Evolutionary conservation across 139 green algal species (phyloP), one percentile per base, ranked within the genome.

Genomic region (Chlorella sp.): DNA sequence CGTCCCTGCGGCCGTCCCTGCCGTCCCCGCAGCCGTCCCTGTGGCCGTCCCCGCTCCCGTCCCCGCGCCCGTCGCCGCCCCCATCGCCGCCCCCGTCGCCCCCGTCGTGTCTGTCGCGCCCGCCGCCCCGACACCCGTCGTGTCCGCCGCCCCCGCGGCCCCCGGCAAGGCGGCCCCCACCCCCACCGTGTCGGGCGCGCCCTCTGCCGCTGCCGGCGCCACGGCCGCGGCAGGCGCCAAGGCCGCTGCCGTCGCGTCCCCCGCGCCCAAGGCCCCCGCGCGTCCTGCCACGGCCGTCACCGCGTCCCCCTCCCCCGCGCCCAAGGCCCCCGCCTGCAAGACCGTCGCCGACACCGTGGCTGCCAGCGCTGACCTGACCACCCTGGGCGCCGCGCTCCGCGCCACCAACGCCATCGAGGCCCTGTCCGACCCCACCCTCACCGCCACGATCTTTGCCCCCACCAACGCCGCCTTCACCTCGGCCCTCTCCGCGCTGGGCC

Each of bases 391-490:
- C 0, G 71, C 69, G 8, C 36, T 66, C 8, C 19, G 38, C 33
- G 75, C 77, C 36, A 69, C 43, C 40, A 60, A 60, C 61, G n/a
- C 68, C 14, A 50, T 36, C 33, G 73, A 85, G 1, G 64, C 74
- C 43, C 71, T 86, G 55, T 43, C 41, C 46, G 36, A 72, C 71
- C 48, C 70, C 38, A 63, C 25, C 29, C 55, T 85, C 31, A 53
- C 86, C 8, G 81, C 79, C 41, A 90, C 85, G 40, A 67, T 91
- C 33, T 85, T 91, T 55, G 86, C 82, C 1, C 86, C 86, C 19
- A 91, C 80, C 72, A 83, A 91, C 33, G 77, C 75, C 5, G 86
- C 86, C 15, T 91, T 91, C 68, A 35, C 17, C 1, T 41, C 41
- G 21, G 31, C 73, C 23, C 56, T 86, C 6, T 17, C 25, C 12